phyloP scores from a whole-genome alignment of 139 green algal genomes.

The Coccomyxa sp. region DNA sequence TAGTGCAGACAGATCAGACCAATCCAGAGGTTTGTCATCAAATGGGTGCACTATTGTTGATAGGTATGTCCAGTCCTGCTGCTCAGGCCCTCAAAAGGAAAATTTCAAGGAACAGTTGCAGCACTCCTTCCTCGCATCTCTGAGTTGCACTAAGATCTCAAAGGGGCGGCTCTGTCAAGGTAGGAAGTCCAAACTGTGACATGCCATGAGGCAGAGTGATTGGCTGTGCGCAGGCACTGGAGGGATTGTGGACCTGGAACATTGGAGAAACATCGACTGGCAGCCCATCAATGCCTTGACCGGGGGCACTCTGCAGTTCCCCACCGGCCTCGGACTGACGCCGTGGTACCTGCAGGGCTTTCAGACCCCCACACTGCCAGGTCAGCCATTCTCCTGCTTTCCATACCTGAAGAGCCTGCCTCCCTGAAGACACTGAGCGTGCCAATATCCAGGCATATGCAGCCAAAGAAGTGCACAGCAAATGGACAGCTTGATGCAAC shows the following conservation, averaged over 20 bases:
- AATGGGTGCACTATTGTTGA: too few species aligned
- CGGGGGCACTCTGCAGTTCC: not conserved
- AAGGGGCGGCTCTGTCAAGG: not conserved
- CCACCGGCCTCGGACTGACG: not conserved
- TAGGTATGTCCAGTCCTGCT: too few species aligned
- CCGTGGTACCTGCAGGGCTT: conserved; percentile 14
- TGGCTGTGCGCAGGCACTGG: not conserved
- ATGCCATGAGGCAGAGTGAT: not conserved
- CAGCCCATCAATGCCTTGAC: not conserved
- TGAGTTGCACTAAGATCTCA: not conserved
- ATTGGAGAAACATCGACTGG: not conserved
- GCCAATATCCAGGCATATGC: not conserved
- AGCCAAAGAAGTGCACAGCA: not conserved
- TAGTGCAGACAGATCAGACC: too few species aligned
- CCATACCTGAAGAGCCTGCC: not conserved
- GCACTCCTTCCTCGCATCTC: not conserved
- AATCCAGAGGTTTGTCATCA: too few species aligned
- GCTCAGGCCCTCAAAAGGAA: too few species aligned
- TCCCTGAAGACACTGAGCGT: not conserved
- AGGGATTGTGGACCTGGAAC: not conserved
- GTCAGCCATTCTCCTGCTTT: not conserved
- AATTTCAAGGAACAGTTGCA: not conserved
- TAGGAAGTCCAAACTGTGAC: not conserved
- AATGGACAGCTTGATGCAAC: not conserved
- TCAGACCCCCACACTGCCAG: not conserved